A percentile compares a stretch with the other conserved stretches of the same genome.
phyloP scores from a whole-genome alignment of 148 eudicot species.

The Persicaria maculosa region DNA sequence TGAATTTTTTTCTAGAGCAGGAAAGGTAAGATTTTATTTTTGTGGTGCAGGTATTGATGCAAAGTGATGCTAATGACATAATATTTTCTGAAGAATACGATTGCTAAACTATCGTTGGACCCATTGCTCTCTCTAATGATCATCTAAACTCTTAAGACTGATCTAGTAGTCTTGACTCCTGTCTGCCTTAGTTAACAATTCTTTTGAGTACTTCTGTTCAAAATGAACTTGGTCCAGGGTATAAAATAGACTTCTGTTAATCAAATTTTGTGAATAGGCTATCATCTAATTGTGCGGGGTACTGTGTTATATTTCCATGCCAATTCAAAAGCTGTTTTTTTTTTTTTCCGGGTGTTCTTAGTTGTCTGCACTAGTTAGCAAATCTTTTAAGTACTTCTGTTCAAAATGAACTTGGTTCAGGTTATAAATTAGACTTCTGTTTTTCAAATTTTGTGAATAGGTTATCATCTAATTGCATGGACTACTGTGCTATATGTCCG shows the following conservation, averaged over 20 bases:
- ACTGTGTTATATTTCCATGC: background rate
- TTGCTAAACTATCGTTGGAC: background rate
- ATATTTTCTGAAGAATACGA: background rate
- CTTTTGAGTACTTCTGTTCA: background rate
- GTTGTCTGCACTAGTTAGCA: background rate
- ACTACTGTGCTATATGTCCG: background rate
- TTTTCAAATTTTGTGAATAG: background rate
- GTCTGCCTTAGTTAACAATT: background rate
- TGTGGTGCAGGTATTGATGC: background rate
- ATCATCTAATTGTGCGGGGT: background rate
- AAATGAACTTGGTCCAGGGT: background rate
- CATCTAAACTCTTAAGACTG: too few species aligned
- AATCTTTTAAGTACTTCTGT: background rate
- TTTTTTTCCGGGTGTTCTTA: background rate
- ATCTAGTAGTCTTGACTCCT: too few species aligned
- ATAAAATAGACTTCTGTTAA: background rate
- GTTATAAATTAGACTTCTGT: background rate
- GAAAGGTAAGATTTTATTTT: conserved; percentile 46
- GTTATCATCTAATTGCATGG: background rate
- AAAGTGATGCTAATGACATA: background rate
- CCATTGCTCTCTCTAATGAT: background rate
- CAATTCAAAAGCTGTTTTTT: background rate
- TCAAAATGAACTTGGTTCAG: background rate
- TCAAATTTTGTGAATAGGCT: background rate
- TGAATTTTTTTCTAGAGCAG: conserved; percentile 85